Conservation (phyloP, 106 monocot species). For the Vanilla planifolia region DNA sequence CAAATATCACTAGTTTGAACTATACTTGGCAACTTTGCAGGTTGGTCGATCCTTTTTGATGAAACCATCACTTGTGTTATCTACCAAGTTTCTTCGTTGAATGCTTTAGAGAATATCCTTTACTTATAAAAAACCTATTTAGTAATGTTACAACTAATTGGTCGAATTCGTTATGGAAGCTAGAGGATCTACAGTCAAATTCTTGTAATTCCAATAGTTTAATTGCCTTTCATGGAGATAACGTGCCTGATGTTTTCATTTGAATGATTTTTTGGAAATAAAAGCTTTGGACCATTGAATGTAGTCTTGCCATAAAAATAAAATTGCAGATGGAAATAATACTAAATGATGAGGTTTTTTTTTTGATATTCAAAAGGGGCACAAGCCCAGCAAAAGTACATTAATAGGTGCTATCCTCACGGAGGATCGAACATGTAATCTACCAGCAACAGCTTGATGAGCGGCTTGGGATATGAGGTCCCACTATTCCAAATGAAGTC, state of each 20-base stretch:
- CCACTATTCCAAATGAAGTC: no score
- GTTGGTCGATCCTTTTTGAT: not conserved
- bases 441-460: no score
- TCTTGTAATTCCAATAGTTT: not conserved
- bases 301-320: conserved; percentile 39
- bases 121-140: not conserved
- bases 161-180: conserved; percentile 82
- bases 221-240: not conserved
- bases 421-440: no score
- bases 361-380: no score
- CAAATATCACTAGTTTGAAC: conserved; percentile 10
- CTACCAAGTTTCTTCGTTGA: no score
- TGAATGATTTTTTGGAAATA: not conserved
- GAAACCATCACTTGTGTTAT: not conserved
- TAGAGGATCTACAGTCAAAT: conserved; percentile 21
- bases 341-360: no score
- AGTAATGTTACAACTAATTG: conserved; percentile 21
- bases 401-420: no score
- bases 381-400: no score
- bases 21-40: conserved; percentile 29
- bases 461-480: no score
- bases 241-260: no score
- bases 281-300: not conserved
- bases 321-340: no score
- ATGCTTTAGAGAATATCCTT: not conserved